These are phyloP conservation scores for Hygrophoropsis aurantiaca DNA, from an alignment of 768 basidiomycete species.

Conservation along the genomic window DNA sequence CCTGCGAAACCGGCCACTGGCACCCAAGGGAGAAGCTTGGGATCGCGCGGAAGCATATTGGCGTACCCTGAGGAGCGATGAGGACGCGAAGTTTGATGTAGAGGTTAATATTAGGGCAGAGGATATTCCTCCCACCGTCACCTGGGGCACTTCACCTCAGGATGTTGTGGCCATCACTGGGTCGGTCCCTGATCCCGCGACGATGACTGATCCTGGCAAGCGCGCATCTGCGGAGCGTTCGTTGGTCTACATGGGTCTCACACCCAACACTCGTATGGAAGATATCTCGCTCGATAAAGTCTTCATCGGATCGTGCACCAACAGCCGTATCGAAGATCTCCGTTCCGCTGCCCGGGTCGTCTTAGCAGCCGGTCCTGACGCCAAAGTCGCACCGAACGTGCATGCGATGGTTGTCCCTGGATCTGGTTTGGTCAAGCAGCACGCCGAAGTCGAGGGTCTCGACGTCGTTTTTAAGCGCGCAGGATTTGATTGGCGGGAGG, in stretches of 20 bases:
- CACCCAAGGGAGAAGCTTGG: conserved; percentile 85
- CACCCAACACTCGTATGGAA: conserved; percentile 75
- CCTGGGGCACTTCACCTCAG: conserved; percentile 93
- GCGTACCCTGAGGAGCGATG: conserved; percentile 76
- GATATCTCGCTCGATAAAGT: conserved; percentile 83
- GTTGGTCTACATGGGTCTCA: conserved; percentile 85
- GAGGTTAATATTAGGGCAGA: conserved; percentile 78
- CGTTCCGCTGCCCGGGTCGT: conserved; percentile 82
- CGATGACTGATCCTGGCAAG: conserved; percentile 62
- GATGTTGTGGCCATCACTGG: conserved; percentile 85
- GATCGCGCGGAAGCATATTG: conserved; percentile 84
- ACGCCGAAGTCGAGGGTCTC: conserved; percentile 87
- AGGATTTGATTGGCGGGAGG: conserved; percentile 94
- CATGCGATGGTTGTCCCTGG: conserved; percentile 92
- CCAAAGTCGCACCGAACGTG: conserved; percentile 71
- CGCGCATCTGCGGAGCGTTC: conserved; percentile 72
- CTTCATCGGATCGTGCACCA: conserved; percentile 94
- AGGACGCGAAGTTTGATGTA: conserved; percentile 81
- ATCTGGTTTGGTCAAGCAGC: conserved; percentile 86
- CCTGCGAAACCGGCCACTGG: conserved; percentile 76
- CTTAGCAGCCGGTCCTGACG: conserved; percentile 68
- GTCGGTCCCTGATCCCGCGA: conserved; percentile 71
- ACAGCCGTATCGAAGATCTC: conserved; percentile 90
- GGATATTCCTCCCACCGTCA: conserved; percentile 87
- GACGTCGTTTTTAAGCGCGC: conserved; percentile 86